Conservation (phyloP, 2,329 filamentous ascomycete genomes). For the Xylaria arbuscula region DNA sequence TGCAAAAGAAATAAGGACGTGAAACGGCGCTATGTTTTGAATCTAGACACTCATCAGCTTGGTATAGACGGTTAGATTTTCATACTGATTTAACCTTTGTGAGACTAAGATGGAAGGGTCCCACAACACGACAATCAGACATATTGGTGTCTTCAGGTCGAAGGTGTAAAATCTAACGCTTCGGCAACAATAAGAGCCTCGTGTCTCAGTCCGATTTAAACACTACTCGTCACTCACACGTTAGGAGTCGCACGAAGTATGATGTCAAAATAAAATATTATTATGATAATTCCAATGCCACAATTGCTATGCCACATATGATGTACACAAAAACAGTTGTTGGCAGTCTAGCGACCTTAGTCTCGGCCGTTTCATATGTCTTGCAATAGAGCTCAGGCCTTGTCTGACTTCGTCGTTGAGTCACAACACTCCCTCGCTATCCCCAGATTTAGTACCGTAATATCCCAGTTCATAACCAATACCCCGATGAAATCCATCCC, state of each 20-base stretch:
- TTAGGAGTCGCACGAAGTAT: too few species aligned
- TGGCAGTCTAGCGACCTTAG: conserved; percentile 6
- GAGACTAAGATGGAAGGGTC: too few species aligned
- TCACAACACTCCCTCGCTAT: conserved; percentile 6
- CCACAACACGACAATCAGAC: too few species aligned
- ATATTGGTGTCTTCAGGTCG: too few species aligned
- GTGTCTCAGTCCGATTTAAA: too few species aligned
- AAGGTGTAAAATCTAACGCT: too few species aligned
- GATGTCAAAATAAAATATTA: conserved; percentile 37
- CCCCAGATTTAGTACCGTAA: conserved; percentile 25
- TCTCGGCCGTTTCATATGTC: not conserved
- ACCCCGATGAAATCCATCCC: conserved; percentile 22
- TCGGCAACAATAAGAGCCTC: too few species aligned
- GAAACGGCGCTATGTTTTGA: too few species aligned
- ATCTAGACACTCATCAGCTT: too few species aligned
- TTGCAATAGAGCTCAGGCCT: conserved; percentile 1
- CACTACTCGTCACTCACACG: not conserved
- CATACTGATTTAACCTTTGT: not conserved
- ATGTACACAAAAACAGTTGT: conserved; percentile 32
- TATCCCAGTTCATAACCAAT: conserved; percentile 38
- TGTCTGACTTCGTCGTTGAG: not conserved
- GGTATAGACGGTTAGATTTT: too few species aligned
- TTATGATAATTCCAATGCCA: conserved; percentile 25
- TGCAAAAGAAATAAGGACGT: too few species aligned
- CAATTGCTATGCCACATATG: conserved; percentile 19